These are phyloP conservation scores for Ophiorrhiza pumila DNA, from an alignment of 257 asterid genomes.

Conservation along the genomic window DNA sequence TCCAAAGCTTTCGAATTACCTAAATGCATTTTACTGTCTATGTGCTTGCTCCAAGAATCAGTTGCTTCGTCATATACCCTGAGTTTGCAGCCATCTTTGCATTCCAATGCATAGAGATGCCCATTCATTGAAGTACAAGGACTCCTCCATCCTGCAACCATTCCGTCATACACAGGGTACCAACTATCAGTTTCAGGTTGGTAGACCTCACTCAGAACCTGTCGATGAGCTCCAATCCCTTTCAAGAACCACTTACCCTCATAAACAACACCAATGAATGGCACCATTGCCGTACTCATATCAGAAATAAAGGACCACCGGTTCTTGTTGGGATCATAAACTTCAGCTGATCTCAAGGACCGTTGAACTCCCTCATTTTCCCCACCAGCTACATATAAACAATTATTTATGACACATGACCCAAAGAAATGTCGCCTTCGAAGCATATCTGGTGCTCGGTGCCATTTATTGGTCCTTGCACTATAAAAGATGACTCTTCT, in stretches of 20 bases:
- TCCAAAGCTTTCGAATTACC: conserved; percentile 34
- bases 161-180: conserved; percentile 27
- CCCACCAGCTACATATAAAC: conserved; percentile 43
- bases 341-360: conserved; percentile 42
- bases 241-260: conserved; percentile 33
- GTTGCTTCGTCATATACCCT: conserved; percentile 32
- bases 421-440: conserved; percentile 41
- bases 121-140: conserved; percentile 31
- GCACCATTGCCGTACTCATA: conserved; percentile 44
- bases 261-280: conserved; percentile 32
- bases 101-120: conserved; percentile 27
- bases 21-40: conserved; percentile 31
- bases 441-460: conserved; percentile 48
- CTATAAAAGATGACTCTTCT: conserved; percentile 42
- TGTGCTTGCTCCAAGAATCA: conserved; percentile 32
- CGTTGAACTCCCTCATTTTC: conserved; percentile 40
- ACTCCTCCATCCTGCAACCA: conserved; percentile 36
- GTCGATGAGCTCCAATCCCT: conserved; percentile 35
- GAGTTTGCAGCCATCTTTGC: conserved; percentile 35
- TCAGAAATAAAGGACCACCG: conserved; percentile 40
- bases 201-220: conserved; percentile 34
- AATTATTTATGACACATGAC: conserved; percentile 37
- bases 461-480: conserved; percentile 44
- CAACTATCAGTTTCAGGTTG: conserved; percentile 33
- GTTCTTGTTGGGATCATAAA: conserved; percentile 42